Percentiles rank a stretch among this genome's conserved stretches.
phyloP scores from a whole-genome alignment of 352 stramenopile genomes.

The Pythium myriotylum region DNA sequence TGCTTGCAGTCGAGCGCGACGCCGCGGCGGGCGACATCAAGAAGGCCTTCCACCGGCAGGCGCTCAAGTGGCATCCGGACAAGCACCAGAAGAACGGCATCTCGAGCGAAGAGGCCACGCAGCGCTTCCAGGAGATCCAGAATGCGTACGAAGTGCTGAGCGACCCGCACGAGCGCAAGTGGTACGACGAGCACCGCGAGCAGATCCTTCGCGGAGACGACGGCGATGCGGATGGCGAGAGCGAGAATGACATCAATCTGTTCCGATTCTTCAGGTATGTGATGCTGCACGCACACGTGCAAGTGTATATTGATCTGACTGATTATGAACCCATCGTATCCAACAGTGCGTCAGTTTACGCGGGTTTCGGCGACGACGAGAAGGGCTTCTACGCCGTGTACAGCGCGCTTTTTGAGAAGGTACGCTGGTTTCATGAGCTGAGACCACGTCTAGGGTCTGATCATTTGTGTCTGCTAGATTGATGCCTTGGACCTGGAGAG shows the following conservation, averaged over 20 bases:
- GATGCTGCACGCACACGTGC: background rate
- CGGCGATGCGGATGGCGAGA: constrained; percentile 31
- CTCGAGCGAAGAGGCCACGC: constrained; percentile 72
- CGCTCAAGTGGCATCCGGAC: constrained; percentile 84
- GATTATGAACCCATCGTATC: constrained; percentile 2
- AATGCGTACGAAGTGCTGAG: constrained; percentile 87
- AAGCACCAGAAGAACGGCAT: constrained; percentile 81
- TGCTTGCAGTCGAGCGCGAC: constrained; percentile 68
- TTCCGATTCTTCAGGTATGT: constrained; percentile 80
- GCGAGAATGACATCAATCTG: constrained; percentile 63
- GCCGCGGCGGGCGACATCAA: constrained; percentile 62
- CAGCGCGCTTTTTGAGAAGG: constrained; percentile 68
- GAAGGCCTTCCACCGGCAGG: constrained; percentile 76
- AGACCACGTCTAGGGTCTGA: background rate
- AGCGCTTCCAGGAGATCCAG: constrained; percentile 86
- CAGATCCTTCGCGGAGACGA: constrained; percentile 82
- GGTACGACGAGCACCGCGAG: constrained; percentile 89
- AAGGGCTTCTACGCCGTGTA: constrained; percentile 85
- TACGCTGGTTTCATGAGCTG: constrained; percentile 7
- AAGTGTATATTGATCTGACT: background rate
- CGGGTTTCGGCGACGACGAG: constrained; percentile 72
- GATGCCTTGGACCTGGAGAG: constrained; percentile 60
- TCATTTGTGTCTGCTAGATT: constrained; percentile 40
- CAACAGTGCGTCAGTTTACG: constrained; percentile 62
- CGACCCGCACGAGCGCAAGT: constrained; percentile 84